These are phyloP conservation scores for Brassica rapa DNA, from an alignment of 345 rosid species.

Conservation along the genomic window DNA sequence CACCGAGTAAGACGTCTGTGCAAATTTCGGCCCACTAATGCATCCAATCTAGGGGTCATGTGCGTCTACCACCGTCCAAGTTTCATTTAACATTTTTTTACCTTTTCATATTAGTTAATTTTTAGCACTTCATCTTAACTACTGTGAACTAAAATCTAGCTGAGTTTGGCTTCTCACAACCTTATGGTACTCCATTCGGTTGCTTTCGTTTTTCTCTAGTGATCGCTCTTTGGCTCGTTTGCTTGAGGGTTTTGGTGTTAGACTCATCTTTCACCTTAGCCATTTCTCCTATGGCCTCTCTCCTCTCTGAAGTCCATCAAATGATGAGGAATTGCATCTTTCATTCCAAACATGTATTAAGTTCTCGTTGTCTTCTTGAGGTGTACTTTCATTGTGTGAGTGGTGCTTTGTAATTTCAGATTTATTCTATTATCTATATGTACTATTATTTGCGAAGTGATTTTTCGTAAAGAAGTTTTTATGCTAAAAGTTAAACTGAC, in stretches of 20 bases:
- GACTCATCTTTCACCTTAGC: background rate
- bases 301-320: background rate
- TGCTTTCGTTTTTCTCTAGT: background rate
- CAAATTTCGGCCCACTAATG: conserved; percentile 13
- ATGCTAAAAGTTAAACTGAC: too few species aligned
- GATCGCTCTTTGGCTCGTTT: too few species aligned
- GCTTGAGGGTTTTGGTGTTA: too few species aligned
- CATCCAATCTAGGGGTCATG: background rate
- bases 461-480: too few species aligned
- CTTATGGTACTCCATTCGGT: background rate
- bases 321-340: background rate
- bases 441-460: too few species aligned
- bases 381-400: background rate
- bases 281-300: background rate
- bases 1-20: conserved; percentile 10
- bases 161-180: background rate
- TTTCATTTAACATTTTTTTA: background rate
- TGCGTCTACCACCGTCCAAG: conserved; percentile 23
- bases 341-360: background rate
- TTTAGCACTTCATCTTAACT: background rate
- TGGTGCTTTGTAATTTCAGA: too few species aligned
- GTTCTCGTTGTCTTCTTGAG: background rate
- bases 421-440: background rate
- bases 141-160: background rate
- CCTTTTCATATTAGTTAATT: background rate